Evolutionary conservation across 805 yeast species (phyloP).

Genomic region (Metschnikowia lachancei): DNA sequence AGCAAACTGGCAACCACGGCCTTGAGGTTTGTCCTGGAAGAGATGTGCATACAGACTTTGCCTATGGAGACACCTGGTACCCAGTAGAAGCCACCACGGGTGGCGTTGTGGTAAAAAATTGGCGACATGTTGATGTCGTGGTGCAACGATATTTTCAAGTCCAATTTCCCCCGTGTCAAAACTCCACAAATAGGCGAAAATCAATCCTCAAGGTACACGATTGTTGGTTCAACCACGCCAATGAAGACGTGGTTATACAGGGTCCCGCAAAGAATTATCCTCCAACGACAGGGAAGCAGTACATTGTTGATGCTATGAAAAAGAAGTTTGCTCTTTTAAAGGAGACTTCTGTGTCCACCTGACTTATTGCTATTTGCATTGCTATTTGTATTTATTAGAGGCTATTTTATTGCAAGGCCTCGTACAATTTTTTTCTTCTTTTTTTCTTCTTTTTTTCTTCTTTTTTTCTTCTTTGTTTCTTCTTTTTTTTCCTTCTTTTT

Average conservation of each 20-base stretch:
- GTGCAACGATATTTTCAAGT: conserved; percentile 31
- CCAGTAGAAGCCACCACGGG: conserved; percentile 33
- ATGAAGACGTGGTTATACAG: conserved; percentile 23
- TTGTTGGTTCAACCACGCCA: conserved; percentile 39
- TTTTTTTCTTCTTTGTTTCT: too few species aligned
- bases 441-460: too few species aligned
- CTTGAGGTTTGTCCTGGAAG: conserved; percentile 38
- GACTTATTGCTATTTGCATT: background rate
- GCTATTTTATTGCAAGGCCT: too few species aligned
- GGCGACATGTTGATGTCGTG: conserved; percentile 42
- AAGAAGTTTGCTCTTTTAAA: conserved; percentile 23
- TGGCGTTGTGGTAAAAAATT: conserved; percentile 34
- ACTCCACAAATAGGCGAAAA: conserved; percentile 27
- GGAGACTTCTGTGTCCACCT: background rate
- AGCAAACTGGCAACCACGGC: conserved; percentile 35
- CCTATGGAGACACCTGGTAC: conserved; percentile 33
- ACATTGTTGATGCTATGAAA: conserved; percentile 34
- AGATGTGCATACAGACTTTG: conserved; percentile 34
- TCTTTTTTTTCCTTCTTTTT: too few species aligned
- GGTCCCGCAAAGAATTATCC: conserved; percentile 18
- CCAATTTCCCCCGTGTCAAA: conserved; percentile 36
- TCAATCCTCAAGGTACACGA: conserved; percentile 28
- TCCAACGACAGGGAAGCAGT: conserved; percentile 28
- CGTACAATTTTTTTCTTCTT: too few species aligned
- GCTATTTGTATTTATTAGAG: too few species aligned